A percentile compares a stretch with the other conserved stretches of the same genome.
These are phyloP conservation scores for Hibiscus syriacus DNA, from an alignment of 345 rosid species.

Conservation along the genomic window DNA sequence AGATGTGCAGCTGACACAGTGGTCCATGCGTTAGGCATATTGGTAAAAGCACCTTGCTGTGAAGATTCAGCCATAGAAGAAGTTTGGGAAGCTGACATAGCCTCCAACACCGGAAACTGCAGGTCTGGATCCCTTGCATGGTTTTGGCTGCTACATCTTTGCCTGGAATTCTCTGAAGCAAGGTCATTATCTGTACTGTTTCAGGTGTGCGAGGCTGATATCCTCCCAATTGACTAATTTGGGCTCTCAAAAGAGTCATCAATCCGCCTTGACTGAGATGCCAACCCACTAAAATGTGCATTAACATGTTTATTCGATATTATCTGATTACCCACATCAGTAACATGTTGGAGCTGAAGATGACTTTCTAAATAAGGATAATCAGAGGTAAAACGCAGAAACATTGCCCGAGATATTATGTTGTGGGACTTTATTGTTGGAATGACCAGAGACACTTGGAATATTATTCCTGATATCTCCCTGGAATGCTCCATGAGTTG, in stretches of 20 bases:
- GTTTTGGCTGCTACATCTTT: conserved; percentile 22
- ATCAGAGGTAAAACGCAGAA: conserved; percentile 26
- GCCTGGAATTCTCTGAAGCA: conserved; percentile 25
- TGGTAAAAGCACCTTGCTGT: conserved; percentile 33
- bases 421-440: conserved; percentile 13
- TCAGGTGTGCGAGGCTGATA: conserved; percentile 17
- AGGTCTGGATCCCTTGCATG: conserved; percentile 27
- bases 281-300: conserved; percentile 30
- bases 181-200: conserved; percentile 14
- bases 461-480: conserved; percentile 27
- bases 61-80: conserved; percentile 26
- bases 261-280: conserved; percentile 28
- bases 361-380: conserved; percentile 41
- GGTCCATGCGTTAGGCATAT: conserved; percentile 30
- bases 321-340: conserved; percentile 29
- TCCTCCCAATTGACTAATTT: conserved; percentile 32
- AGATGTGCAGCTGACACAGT: conserved; percentile 32
- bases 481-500: conserved; percentile 28
- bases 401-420: conserved; percentile 22
- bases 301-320: conserved; percentile 21
- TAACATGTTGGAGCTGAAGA: conserved; percentile 32
- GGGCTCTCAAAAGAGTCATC: conserved; percentile 35
- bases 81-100: conserved; percentile 33
- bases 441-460: conserved; percentile 34
- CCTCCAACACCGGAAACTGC: conserved; percentile 41